These are phyloP conservation scores for Zasmidium angulare DNA, from an alignment of 2,329 filamentous ascomycete genomes.

Conservation along the genomic window DNA sequence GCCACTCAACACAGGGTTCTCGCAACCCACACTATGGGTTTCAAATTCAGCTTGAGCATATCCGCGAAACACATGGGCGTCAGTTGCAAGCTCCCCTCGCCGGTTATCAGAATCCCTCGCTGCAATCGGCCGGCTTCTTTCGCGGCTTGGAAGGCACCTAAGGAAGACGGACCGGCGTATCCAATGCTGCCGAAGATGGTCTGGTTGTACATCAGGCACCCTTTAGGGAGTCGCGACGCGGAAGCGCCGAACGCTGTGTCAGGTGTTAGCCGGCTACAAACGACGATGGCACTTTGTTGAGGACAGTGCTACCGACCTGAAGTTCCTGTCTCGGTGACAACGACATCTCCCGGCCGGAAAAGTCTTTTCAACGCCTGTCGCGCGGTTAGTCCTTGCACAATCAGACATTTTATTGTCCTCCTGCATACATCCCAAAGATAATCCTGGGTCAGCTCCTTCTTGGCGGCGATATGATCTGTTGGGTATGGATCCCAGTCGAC, in stretches of 20 bases:
- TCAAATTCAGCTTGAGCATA: slow-evolving; percentile 72
- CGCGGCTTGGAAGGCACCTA: slow-evolving; percentile 72
- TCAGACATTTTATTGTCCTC: not conserved
- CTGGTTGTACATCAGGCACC: slow-evolving; percentile 65
- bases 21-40: slow-evolving; percentile 40
- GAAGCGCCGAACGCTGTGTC: slow-evolving; percentile 51
- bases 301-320: slow-evolving; percentile 41
- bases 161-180: slow-evolving; percentile 61
- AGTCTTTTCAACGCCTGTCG: slow-evolving; percentile 33
- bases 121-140: slow-evolving; percentile 52
- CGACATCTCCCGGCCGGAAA: slow-evolving; percentile 69
- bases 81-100: slow-evolving; percentile 63
- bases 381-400: not conserved
- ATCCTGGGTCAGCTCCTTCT: slow-evolving; percentile 50
- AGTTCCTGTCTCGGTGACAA: slow-evolving; percentile 85
- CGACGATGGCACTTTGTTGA: slow-evolving; percentile 59
- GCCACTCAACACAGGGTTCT: not conserved
- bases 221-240: slow-evolving; percentile 51
- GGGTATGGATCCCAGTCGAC: not conserved
- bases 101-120: slow-evolving; percentile 27
- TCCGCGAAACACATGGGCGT: slow-evolving; percentile 72
- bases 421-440: slow-evolving; percentile 65
- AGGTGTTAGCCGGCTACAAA: not conserved
- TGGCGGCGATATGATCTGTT: not conserved
- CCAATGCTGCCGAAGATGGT: slow-evolving; percentile 71